Conservation (phyloP, 495 filamentous ascomycete genomes). For the Annulohypoxylon bovei region DNA sequence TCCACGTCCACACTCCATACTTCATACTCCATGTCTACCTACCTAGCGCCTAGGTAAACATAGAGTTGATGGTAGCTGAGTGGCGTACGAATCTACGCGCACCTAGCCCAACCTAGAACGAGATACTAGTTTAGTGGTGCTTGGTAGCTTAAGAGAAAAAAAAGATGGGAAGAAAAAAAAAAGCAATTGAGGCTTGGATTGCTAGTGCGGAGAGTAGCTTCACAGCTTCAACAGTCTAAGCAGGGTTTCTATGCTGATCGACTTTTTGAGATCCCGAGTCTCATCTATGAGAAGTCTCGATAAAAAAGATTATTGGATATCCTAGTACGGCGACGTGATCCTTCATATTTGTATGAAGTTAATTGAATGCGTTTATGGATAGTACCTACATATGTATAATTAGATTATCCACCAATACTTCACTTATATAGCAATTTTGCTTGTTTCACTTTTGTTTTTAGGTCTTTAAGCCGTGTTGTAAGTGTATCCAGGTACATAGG, state of each 20-base stretch:
- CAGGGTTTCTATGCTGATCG: constrained; percentile 38
- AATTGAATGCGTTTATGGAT: background rate
- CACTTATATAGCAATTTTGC: background rate
- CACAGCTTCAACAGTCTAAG: background rate
- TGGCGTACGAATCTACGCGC: background rate
- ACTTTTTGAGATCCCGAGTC: constrained; percentile 42
- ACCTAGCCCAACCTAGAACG: background rate
- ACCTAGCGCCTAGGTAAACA: background rate
- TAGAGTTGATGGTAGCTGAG: background rate
- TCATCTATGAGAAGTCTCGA: constrained; percentile 32
- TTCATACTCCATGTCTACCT: background rate
- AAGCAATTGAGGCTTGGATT: constrained; percentile 26
- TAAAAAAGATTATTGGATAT: constrained; percentile 18
- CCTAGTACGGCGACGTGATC: background rate
- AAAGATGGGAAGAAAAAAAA: constrained; percentile 3
- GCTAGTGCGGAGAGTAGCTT: constrained; percentile 20
- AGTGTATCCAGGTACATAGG: background rate
- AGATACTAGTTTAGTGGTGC: no score
- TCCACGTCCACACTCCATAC: background rate
- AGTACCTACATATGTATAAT: background rate
- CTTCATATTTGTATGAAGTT: constrained; percentile 10
- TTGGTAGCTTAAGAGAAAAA: constrained; percentile 4
- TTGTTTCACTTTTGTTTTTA: constrained; percentile 9
- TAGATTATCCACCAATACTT: background rate
- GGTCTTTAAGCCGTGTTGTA: background rate